Evolutionary conservation across 2,329 filamentous ascomycete species (phyloP).

Genomic region (Aureobasidium sp.): DNA sequence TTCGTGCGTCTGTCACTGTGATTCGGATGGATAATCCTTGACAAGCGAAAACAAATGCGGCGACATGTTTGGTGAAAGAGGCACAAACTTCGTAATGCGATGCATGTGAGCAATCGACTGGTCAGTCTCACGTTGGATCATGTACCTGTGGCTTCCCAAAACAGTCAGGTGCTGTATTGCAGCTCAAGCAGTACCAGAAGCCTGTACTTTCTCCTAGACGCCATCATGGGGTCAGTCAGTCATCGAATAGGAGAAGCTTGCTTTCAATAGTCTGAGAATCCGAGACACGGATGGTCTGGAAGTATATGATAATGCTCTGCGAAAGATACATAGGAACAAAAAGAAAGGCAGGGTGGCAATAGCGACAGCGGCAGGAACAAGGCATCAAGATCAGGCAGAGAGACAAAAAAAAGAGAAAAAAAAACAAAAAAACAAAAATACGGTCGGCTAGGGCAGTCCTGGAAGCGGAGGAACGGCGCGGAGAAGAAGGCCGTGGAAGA

Average conservation of each 20-base stretch:
- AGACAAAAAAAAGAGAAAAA: neutral
- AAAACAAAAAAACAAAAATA: constrained; percentile 2
- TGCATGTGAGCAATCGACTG: neutral
- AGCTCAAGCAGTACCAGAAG: neutral
- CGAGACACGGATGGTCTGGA: neutral
- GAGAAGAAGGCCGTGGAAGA: constrained; percentile 10
- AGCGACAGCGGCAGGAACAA: neutral
- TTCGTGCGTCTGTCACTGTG: neutral
- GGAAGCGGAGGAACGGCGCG: neutral
- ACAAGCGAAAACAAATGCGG: neutral
- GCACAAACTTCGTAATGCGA: neutral
- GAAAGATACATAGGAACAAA: neutral
- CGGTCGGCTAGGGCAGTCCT: neutral
- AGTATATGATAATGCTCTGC: no score
- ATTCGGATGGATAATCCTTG: neutral
- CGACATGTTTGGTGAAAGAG: neutral
- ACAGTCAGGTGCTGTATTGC: neutral
- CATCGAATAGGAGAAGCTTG: neutral
- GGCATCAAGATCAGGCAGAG: neutral
- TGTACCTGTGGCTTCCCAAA: neutral
- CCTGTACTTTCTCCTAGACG: neutral
- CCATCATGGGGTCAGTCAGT: neutral
- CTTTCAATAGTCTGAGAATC: neutral
- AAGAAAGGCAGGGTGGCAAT: neutral
- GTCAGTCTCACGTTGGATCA: constrained; percentile 1